A percentile compares a stretch with the other conserved stretches of the same genome.
Evolutionary conservation across 1,139 yeast species (phyloP).

Genomic region (Wickerhamomyces sp.): DNA sequence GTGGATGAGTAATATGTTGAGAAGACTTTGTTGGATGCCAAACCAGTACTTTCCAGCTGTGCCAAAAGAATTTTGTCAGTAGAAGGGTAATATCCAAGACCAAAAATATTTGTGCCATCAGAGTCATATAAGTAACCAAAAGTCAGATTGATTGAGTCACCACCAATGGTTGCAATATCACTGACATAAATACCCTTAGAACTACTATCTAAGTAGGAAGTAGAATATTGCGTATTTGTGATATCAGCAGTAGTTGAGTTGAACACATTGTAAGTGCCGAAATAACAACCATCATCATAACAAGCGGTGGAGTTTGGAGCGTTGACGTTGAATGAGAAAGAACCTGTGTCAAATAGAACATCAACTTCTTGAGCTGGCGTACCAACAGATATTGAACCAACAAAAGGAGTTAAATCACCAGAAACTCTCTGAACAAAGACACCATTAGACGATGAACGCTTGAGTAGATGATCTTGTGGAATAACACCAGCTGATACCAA

Average conservation of each 20-base stretch:
- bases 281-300: conserved; percentile 19
- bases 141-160: conserved; percentile 3
- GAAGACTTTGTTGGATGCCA: conserved; percentile 10
- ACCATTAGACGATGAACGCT: not conserved
- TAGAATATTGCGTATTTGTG: conserved; percentile 2
- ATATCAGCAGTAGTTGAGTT: conserved; percentile 36
- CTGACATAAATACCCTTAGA: conserved; percentile 10
- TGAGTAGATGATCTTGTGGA: not conserved
- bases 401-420: conserved; percentile 4
- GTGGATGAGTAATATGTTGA: conserved; percentile 5
- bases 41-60: conserved; percentile 1
- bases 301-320: not conserved
- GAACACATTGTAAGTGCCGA: conserved; percentile 43
- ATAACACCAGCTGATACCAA: not conserved
- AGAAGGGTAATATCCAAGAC: conserved; percentile 7
- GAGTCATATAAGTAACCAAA: conserved; percentile 2
- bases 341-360: conserved; percentile 57
- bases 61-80: conserved; percentile 1
- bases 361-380: conserved; percentile 41
- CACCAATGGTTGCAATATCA: conserved; percentile 14
- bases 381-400: conserved; percentile 39
- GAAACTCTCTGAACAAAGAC: not conserved
- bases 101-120: conserved; percentile 10
- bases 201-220: conserved; percentile 15
- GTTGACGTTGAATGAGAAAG: conserved; percentile 53